Evolutionary conservation across 1,284 basidiomycete species (phyloP).

Genomic region (Ustilago sp.): DNA sequence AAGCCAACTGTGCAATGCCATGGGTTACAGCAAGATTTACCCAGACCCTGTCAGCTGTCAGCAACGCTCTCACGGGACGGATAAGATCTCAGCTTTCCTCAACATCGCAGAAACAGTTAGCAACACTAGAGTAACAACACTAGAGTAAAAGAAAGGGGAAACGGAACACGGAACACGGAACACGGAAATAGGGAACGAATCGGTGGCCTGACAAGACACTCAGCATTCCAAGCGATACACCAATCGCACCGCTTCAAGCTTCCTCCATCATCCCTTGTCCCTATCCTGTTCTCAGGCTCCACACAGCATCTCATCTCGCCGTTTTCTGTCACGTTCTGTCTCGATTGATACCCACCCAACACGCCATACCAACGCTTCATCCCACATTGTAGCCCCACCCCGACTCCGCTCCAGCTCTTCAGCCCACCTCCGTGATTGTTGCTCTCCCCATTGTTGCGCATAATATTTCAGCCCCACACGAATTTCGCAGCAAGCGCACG

Average conservation of each 20-base stretch:
- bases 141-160: neutral
- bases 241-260: neutral
- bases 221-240: neutral
- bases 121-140: neutral
- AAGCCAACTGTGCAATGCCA: neutral
- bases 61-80: neutral
- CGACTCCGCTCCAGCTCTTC: constrained; percentile 7
- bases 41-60: neutral
- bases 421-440: neutral
- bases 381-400: neutral
- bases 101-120: neutral
- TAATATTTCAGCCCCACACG: too few relatives aligned
- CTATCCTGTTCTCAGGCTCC: neutral
- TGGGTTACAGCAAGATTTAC: neutral
- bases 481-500: too few relatives aligned
- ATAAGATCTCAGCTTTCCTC: neutral
- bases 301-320: neutral
- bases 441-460: too few relatives aligned
- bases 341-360: neutral
- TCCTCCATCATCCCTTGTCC: neutral
- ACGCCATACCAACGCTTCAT: neutral
- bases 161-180: neutral
- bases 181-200: neutral
- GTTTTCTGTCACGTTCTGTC: neutral
- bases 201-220: neutral